Percentiles rank a stretch among this genome's conserved stretches.
phyloP scores from a whole-genome alignment of 2,329 filamentous ascomycete species.

The Aureobasidium sp. region DNA sequence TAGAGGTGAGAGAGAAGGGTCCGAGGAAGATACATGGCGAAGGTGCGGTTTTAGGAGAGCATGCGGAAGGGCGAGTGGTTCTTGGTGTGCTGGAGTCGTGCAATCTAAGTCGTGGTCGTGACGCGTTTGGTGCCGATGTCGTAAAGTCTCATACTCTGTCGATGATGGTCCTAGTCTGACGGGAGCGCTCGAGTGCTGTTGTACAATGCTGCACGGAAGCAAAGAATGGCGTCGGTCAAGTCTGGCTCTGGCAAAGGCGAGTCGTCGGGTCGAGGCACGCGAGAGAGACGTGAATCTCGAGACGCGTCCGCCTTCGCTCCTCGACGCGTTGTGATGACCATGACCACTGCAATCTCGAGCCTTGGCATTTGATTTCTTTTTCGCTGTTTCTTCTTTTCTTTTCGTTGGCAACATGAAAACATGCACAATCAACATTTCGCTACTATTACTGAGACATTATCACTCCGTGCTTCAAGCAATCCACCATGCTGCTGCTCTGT shows the following conservation, averaged over 20 bases:
- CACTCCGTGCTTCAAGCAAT: too few species aligned
- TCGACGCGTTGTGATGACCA: constrained; percentile 5
- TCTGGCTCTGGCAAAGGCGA: neutral
- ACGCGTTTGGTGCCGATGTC: constrained; percentile 10
- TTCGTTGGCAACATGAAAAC: neutral
- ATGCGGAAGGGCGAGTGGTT: neutral
- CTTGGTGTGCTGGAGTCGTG: neutral
- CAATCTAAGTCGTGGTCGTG: constrained; percentile 15
- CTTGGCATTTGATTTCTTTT: constrained; percentile 1
- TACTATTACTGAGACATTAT: too few species aligned
- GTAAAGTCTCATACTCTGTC: constrained; percentile 11
- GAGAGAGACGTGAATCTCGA: neutral
- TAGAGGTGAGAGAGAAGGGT: constrained; percentile 86
- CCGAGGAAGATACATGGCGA: constrained; percentile 84
- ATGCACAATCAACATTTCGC: too few species aligned
- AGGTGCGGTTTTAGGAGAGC: neutral
- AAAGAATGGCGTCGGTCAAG: neutral
- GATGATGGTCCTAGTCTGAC: neutral
- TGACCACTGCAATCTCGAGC: too few species aligned
- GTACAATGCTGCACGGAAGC: neutral
- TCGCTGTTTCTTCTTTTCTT: neutral
- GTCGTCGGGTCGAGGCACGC: constrained; percentile 14
- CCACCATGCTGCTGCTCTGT: too few species aligned
- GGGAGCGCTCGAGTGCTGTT: neutral
- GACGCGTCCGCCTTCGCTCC: constrained; percentile 8